Conservation (phyloP, 495 filamentous ascomycete genomes). For the Thermothielavioides terrestris region DNA sequence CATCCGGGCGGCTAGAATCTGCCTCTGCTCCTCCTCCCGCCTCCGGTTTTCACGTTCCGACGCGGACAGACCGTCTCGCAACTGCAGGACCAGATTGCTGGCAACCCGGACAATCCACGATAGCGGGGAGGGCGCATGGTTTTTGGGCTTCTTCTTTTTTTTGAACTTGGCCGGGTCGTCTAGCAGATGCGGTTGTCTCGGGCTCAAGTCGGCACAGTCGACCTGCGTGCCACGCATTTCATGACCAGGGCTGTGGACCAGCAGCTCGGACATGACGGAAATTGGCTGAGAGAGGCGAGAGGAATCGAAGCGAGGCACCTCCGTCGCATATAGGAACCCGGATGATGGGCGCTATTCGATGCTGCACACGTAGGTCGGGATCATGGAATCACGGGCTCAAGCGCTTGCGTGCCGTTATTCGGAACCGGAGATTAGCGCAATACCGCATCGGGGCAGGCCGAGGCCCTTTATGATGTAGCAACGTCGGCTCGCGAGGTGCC, state of each 20-base stretch:
- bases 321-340: too few relatives aligned
- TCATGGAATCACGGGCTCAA: too few relatives aligned
- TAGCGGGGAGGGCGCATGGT: conserved; percentile 10
- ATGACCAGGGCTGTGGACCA: conserved; percentile 16
- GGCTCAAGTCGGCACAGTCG: neutral
- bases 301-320: too few relatives aligned
- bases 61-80: conserved; percentile 48
- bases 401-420: too few relatives aligned
- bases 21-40: conserved; percentile 49
- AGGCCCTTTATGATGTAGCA: too few relatives aligned
- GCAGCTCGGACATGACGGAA: conserved; percentile 20
- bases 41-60: conserved; percentile 44
- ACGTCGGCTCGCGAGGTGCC: too few relatives aligned
- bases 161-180: conserved; percentile 5
- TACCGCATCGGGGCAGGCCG: too few relatives aligned
- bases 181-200: neutral
- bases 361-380: too few relatives aligned
- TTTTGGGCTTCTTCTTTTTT: neutral
- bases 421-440: too few relatives aligned
- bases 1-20: conserved; percentile 55
- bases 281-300: neutral
- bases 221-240: conserved; percentile 10
- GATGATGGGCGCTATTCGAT: too few relatives aligned
- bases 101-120: conserved; percentile 20
- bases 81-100: conserved; percentile 40